phyloP scores from a whole-genome alignment of 495 filamentous ascomycete genomes.

The Filosporella fistucella region DNA sequence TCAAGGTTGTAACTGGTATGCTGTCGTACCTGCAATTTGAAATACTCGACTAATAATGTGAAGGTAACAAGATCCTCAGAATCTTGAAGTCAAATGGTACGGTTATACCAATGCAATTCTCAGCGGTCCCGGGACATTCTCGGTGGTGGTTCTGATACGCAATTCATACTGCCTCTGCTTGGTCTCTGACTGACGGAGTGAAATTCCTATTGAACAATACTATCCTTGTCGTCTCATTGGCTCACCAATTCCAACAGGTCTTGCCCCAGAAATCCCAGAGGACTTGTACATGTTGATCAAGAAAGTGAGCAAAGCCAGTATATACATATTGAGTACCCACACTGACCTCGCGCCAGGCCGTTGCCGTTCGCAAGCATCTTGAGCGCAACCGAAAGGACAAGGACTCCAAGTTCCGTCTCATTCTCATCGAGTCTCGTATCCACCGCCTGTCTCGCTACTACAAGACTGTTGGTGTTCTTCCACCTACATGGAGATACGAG shows the following conservation, averaged over 20 bases:
- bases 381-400: constrained; percentile 99
- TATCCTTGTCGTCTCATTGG: constrained; percentile 87
- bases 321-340: not conserved
- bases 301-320: constrained; percentile 61
- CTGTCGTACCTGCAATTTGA: not conserved
- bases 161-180: constrained; percentile 72
- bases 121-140: constrained; percentile 4
- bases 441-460: constrained; percentile 96
- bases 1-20: constrained; percentile 94
- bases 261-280: constrained; percentile 95
- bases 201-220: constrained; percentile 20
- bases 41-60: constrained; percentile 1
- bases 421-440: constrained; percentile 99
- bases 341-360: constrained; percentile 56
- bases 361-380: constrained; percentile 99
- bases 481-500: constrained; percentile 98
- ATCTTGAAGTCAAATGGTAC: constrained; percentile 95
- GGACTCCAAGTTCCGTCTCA: constrained; percentile 99
- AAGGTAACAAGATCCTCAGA: constrained; percentile 98
- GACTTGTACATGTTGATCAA: constrained; percentile 99
- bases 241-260: constrained; percentile 53
- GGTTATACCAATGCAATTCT: constrained; percentile 30
- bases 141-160: constrained; percentile 6
- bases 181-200: constrained; percentile 56
- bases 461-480: constrained; percentile 97